Conservation (phyloP, 306 rosid genomes). For the Malus orientalis region DNA sequence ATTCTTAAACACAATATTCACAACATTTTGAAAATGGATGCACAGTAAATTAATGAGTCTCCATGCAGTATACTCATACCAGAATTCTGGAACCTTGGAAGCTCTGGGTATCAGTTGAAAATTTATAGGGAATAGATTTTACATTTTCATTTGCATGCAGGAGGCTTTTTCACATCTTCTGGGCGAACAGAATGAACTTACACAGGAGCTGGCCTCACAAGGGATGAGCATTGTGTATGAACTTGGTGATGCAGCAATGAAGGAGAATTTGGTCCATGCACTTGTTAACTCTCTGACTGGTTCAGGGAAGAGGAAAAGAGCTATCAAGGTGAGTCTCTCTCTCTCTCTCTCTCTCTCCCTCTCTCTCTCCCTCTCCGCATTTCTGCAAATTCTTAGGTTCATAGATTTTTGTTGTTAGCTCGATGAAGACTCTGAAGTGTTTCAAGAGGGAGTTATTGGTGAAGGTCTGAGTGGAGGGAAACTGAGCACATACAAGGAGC, state of each 20-base stretch:
- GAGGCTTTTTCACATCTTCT: conserved; percentile 93
- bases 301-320: conserved; percentile 87
- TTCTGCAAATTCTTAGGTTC: neutral
- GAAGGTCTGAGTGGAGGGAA: conserved; percentile 79
- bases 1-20: too few species aligned
- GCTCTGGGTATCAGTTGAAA: neutral
- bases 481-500: conserved; percentile 87
- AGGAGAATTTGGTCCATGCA: conserved; percentile 75
- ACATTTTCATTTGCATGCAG: conserved; percentile 40
- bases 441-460: conserved; percentile 86
- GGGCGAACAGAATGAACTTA: conserved; percentile 93
- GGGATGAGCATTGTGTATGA: conserved; percentile 99
- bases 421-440: conserved; percentile 88
- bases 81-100: neutral
- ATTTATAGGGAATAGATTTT: neutral
- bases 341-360: conserved; percentile 10
- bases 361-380: neutral
- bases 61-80: neutral
- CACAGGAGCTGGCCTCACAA: conserved; percentile 95
- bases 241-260: conserved; percentile 85
- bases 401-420: conserved; percentile 39
- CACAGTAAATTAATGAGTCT: neutral
- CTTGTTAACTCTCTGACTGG: conserved; percentile 81
- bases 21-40: neutral
- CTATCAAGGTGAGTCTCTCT: conserved; percentile 65